Percentiles rank a stretch among this genome's conserved stretches.
Conservation (phyloP, 352 stramenopile genomes). For the Globisporangium heterothallicum region DNA sequence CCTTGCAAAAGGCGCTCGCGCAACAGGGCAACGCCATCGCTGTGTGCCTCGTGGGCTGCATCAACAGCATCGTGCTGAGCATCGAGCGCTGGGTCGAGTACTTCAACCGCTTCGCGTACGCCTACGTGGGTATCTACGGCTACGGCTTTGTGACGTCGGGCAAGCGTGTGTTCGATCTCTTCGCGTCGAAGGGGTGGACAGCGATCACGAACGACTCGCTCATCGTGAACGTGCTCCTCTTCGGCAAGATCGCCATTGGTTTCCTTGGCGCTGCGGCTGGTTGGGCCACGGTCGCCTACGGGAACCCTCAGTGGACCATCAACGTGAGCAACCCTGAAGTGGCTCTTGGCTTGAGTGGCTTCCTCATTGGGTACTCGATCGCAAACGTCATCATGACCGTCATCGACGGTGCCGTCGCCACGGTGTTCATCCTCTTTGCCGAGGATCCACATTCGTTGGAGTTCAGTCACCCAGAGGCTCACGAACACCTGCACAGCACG, state of each 20-base stretch:
- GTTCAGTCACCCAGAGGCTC: slow-evolving; percentile 28
- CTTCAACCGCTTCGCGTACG: slow-evolving; percentile 75
- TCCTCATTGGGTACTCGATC: slow-evolving; percentile 48
- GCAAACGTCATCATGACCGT: slow-evolving; percentile 48
- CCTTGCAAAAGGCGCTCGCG: slow-evolving; percentile 29
- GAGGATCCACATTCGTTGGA: slow-evolving; percentile 42
- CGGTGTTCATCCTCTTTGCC: slow-evolving; percentile 49
- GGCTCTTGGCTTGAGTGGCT: slow-evolving; percentile 37
- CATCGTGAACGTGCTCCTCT: slow-evolving; percentile 55
- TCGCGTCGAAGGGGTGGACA: slow-evolving; percentile 49
- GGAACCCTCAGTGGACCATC: slow-evolving; percentile 33
- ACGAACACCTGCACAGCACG: slow-evolving; percentile 33
- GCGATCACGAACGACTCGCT: slow-evolving; percentile 71
- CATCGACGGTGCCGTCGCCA: slow-evolving; percentile 39
- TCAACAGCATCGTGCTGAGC: slow-evolving; percentile 45
- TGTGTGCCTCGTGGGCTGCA: slow-evolving; percentile 35
- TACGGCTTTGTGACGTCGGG: slow-evolving; percentile 48
- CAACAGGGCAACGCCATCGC: slow-evolving; percentile 54
- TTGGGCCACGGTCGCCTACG: slow-evolving; percentile 29
- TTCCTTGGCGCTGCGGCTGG: slow-evolving; percentile 42
- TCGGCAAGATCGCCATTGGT: slow-evolving; percentile 51
- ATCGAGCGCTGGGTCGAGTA: slow-evolving; percentile 64
- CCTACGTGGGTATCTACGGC: slow-evolving; percentile 70
- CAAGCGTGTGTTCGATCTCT: slow-evolving; percentile 49
- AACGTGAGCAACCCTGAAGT: slow-evolving; percentile 41